Evolutionary conservation across 2,329 filamentous ascomycete species (phyloP).

Genomic region (Nemania sp.): DNA sequence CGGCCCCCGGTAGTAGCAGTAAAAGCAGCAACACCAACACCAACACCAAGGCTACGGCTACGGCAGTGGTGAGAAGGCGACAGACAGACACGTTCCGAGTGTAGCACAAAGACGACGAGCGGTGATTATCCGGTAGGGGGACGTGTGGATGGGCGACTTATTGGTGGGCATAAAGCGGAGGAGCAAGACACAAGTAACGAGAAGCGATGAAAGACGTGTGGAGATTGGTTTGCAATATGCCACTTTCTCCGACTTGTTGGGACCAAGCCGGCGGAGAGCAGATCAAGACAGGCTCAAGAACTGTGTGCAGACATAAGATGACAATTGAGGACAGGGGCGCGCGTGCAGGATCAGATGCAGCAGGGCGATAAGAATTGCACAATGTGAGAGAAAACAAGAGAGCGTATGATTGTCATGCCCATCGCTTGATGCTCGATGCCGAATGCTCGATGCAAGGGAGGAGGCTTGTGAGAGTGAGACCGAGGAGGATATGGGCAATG

Average conservation of each 20-base stretch:
- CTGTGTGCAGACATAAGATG: not conserved
- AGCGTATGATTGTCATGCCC: slow-evolving; percentile 17
- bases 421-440: slow-evolving; percentile 18
- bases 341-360: slow-evolving; percentile 3
- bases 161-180: slow-evolving; percentile 38
- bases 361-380: slow-evolving; percentile 18
- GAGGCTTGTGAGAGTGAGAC: slow-evolving; percentile 23
- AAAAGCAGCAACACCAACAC: not conserved
- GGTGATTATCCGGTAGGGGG: slow-evolving; percentile 42
- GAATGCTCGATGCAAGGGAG: slow-evolving; percentile 10
- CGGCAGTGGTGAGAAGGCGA: slow-evolving; percentile 22
- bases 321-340: slow-evolving; percentile 10
- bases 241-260: slow-evolving; percentile 35
- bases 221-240: slow-evolving; percentile 34
- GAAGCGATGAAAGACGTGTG: slow-evolving; percentile 31
- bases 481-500: slow-evolving; percentile 27
- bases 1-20: slow-evolving; percentile 31
- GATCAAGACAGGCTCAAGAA: not conserved
- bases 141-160: slow-evolving; percentile 33
- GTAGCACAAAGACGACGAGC: slow-evolving; percentile 41
- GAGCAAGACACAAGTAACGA: slow-evolving; percentile 24
- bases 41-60: slow-evolving; percentile 33
- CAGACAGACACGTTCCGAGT: slow-evolving; percentile 29
- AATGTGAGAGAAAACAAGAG: slow-evolving; percentile 11
- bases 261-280: slow-evolving; percentile 19